Evolutionary conservation across 768 basidiomycete genomes (phyloP).

Genomic region (Pholiota molesta): DNA sequence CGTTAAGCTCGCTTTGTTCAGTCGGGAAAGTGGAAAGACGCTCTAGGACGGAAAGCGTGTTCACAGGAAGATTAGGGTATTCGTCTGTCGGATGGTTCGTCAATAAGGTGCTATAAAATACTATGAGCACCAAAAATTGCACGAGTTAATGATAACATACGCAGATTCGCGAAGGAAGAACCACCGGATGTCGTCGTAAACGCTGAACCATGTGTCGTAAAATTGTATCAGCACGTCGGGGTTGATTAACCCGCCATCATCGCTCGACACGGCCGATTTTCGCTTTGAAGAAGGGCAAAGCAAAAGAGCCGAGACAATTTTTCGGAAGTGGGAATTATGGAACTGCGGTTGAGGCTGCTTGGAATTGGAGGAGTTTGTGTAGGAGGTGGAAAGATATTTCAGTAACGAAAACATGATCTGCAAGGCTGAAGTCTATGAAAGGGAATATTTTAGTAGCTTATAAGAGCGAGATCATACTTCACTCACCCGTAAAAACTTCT

Average conservation of each 20-base stretch:
- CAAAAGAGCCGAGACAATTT: slow-evolving; percentile 61
- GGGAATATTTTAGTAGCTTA: not conserved
- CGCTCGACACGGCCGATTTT: slow-evolving; percentile 18
- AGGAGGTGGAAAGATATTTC: slow-evolving; percentile 74
- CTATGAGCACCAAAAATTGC: not conserved
- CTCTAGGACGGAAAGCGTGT: slow-evolving; percentile 68
- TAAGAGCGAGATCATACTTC: not conserved
- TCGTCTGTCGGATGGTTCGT: slow-evolving; percentile 30
- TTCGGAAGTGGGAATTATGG: slow-evolving; percentile 68
- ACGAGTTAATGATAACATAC: slow-evolving; percentile 41
- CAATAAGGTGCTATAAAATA: slow-evolving; percentile 30
- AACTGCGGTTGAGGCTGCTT: slow-evolving; percentile 60
- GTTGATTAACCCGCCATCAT: slow-evolving; percentile 43
- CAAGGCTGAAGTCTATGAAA: slow-evolving; percentile 62
- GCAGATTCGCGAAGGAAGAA: slow-evolving; percentile 82
- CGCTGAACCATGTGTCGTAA: slow-evolving; percentile 72
- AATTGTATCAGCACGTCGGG: slow-evolving; percentile 66
- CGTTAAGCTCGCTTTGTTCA: slow-evolving; percentile 63
- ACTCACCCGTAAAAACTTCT: slow-evolving; percentile 68
- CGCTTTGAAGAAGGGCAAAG: slow-evolving; percentile 58
- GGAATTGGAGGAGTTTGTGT: slow-evolving; percentile 40
- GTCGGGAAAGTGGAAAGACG: slow-evolving; percentile 75
- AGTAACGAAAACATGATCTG: slow-evolving; percentile 78
- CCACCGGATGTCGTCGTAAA: slow-evolving; percentile 86
- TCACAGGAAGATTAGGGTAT: slow-evolving; percentile 42